Evolutionary conservation across 2,329 filamentous ascomycete genomes (phyloP), one percentile per base, ranked within the genome.

Genomic region (Sporothrix dimorphospora): DNA sequence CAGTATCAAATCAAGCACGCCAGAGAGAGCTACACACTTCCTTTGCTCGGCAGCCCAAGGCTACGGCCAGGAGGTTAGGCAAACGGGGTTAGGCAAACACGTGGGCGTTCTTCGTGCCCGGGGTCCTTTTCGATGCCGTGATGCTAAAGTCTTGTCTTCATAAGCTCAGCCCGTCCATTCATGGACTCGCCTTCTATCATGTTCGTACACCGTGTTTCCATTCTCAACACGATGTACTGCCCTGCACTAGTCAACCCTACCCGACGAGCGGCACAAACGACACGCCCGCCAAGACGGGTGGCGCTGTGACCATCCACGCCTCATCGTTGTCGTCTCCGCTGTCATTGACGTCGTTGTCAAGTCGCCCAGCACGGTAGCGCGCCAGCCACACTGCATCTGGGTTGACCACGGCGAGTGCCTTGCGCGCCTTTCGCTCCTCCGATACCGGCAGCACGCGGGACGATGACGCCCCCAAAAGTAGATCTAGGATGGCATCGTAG

Each of bases 301-400:
- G 76, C 9, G 30, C 27, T 1, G 57, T 12, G 5, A 38, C 11
- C 40, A 40, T 30, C 70, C 70, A 72, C 5, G 34, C n/a, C 11
- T 45, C 51, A 8, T 51, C 66, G 2, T 19, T 1, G 21, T 11
- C 24, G 40, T 47, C 38, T 8, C 34, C 61, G n/a, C 6, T 21
- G 2, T 6, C 51, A 5, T 19, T 12, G 4, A 9, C 14, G 21
- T 24, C 38, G 85, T 85, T 12, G 78, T 79, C 53, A 79, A 77
- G 70, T 82, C 57, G 66, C 4, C 74, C 72, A 6, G 47, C 30
- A 0, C 63, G 42, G 71, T 87, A 86, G 77, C 88, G 80, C 53
- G 84, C 83, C 75, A 95, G 80, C 93, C 93, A 97, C 4, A 96
- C 90, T 1, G 91, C 91, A 82, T 96, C 93, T 0, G 86, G 83